Percentiles rank a stretch among this genome's conserved stretches.
Evolutionary conservation across 371 early-diverging fungal species (phyloP).

Genomic region (Coemansia sp.): DNA sequence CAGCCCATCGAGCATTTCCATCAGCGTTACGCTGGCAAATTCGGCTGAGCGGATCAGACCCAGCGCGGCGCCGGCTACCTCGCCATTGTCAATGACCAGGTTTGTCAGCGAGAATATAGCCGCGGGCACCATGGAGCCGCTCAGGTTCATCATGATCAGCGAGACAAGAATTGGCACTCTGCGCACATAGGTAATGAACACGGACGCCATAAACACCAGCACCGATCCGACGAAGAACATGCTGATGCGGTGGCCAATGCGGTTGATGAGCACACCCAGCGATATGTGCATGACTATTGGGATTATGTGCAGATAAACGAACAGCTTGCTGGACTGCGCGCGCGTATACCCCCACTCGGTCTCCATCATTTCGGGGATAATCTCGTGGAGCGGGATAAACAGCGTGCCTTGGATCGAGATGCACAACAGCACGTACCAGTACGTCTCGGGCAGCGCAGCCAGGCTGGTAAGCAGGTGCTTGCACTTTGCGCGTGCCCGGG

Average conservation of each 20-base stretch:
- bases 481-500: conserved; percentile 5
- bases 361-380: conserved; percentile 50
- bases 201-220: conserved; percentile 35
- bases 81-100: conserved; percentile 45
- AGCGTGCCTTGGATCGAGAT: conserved; percentile 46
- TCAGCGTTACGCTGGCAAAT: conserved; percentile 51
- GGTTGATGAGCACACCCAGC: conserved; percentile 45
- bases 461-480: conserved; percentile 18
- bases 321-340: conserved; percentile 41
- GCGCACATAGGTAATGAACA: conserved; percentile 41
- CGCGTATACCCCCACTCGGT: conserved; percentile 50
- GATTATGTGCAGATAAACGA: conserved; percentile 45
- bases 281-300: conserved; percentile 40
- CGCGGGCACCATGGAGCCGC: conserved; percentile 44
- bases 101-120: conserved; percentile 48
- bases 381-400: conserved; percentile 46
- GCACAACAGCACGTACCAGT: conserved; percentile 47
- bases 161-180: conserved; percentile 38
- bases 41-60: conserved; percentile 48
- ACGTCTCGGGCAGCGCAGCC: conserved; percentile 43
- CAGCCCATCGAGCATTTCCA: conserved; percentile 50
- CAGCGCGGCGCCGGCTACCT: conserved; percentile 45
- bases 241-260: conserved; percentile 37
- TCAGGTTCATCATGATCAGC: conserved; percentile 41
- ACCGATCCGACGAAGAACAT: conserved; percentile 39